Evolutionary conservation across 2,329 filamentous ascomycete genomes (phyloP).

Genomic region (Botryosphaeria dothidea): DNA sequence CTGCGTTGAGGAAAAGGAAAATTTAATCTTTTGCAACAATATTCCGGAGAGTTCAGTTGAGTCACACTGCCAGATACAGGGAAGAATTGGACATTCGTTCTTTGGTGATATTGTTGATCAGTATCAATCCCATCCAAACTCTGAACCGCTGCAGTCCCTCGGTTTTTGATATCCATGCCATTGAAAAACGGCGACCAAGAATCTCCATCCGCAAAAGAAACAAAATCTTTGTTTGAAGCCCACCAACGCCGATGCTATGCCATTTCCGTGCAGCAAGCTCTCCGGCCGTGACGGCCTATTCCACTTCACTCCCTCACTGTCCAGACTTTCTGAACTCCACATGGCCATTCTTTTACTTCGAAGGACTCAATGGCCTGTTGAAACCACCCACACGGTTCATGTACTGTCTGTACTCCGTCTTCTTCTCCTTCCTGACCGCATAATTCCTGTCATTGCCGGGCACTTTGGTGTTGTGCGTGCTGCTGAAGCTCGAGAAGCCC

Average conservation of each 20-base stretch:
- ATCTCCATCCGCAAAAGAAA: not conserved
- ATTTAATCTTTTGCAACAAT: too few relatives aligned
- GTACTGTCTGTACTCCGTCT: conserved; percentile 93
- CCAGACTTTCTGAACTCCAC: too few relatives aligned
- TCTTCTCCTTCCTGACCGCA: conserved; percentile 86
- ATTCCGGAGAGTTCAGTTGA: too few relatives aligned
- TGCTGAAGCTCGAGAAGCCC: conserved; percentile 84
- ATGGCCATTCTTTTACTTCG: not conserved
- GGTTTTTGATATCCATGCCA: not conserved
- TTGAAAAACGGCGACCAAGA: not conserved
- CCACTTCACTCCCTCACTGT: too few relatives aligned
- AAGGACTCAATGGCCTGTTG: conserved; percentile 69
- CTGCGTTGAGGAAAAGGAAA: too few relatives aligned
- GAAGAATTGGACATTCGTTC: too few relatives aligned
- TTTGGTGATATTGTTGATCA: not conserved
- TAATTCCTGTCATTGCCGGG: conserved; percentile 79
- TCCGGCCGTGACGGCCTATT: not conserved
- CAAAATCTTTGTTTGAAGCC: not conserved
- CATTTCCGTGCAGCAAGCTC: not conserved
- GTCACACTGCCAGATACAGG: too few relatives aligned
- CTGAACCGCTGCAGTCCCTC: not conserved
- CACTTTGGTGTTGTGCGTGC: conserved; percentile 87
- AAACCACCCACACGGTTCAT: conserved; percentile 86
- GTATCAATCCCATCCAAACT: not conserved
- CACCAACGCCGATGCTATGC: conserved; percentile 18